Conservation (phyloP, 176 grass and related monocot genomes). For the Thalia dealbata region DNA sequence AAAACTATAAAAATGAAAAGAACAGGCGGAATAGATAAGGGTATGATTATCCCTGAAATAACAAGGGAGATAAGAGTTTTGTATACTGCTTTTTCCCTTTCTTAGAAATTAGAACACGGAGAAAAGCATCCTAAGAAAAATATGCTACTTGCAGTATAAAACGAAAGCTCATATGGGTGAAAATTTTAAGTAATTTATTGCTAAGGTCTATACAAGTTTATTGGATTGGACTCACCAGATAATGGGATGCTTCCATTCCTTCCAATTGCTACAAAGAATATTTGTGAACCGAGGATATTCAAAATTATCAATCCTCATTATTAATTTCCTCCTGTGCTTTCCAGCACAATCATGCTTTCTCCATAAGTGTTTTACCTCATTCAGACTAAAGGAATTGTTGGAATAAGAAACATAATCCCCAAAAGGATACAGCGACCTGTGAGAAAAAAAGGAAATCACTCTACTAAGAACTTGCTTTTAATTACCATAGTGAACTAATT, state of each 20-base stretch:
- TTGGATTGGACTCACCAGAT: slow-evolving; percentile 52
- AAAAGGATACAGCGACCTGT: slow-evolving; percentile 72
- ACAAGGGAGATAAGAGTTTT: background rate
- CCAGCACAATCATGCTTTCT: slow-evolving; percentile 71
- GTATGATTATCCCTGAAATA: background rate
- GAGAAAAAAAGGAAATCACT: slow-evolving; percentile 13
- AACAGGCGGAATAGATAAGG: background rate
- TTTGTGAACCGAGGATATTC: slow-evolving; percentile 63
- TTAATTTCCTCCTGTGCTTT: slow-evolving; percentile 51
- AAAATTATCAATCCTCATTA: slow-evolving; percentile 73
- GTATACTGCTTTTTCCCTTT: background rate
- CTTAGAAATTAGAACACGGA: background rate
- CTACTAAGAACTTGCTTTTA: background rate
- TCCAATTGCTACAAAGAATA: slow-evolving; percentile 87
- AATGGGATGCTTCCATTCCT: slow-evolving; percentile 67
- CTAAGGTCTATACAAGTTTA: background rate
- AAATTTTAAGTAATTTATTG: background rate
- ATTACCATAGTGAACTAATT: background rate
- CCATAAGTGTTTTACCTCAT: slow-evolving; percentile 89
- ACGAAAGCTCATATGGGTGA: background rate
- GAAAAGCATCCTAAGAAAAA: background rate
- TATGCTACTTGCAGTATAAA: background rate
- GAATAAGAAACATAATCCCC: slow-evolving; percentile 75
- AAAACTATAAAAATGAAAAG: background rate
- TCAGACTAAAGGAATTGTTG: slow-evolving; percentile 61